Conservation (phyloP, 345 rosid species). For the Odontarrhena argentea region DNA sequence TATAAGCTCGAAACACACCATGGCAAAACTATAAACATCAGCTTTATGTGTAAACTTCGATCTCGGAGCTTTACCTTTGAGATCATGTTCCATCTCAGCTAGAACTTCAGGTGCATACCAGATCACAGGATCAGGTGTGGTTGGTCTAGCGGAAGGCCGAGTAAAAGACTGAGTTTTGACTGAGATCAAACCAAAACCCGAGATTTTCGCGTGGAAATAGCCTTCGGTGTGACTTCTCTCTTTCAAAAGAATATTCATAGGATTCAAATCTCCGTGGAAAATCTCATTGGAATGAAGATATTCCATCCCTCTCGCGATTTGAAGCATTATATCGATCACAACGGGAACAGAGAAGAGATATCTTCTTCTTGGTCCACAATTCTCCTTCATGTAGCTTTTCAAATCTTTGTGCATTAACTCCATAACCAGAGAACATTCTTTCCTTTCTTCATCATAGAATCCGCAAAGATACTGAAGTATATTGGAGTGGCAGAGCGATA, state of each 20-base stretch:
- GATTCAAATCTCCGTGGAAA: conserved; percentile 74
- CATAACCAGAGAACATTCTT: conserved; percentile 72
- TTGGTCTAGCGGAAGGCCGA: conserved; percentile 40
- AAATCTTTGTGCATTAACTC: conserved; percentile 86
- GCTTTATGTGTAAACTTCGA: conserved; percentile 71
- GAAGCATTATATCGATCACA: conserved; percentile 83
- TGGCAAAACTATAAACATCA: conserved; percentile 91
- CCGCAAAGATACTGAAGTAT: conserved; percentile 73
- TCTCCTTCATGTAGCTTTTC: conserved; percentile 64
- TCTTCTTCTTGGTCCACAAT: conserved; percentile 62
- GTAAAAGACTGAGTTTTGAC: conserved; percentile 41
- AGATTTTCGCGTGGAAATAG: conserved; percentile 70
- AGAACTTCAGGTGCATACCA: conserved; percentile 93
- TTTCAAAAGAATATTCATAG: conserved; percentile 63
- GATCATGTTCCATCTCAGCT: conserved; percentile 52
- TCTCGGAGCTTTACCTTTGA: conserved; percentile 30
- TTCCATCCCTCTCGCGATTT: conserved; percentile 92
- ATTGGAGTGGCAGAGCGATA: conserved; percentile 87
- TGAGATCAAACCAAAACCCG: conserved; percentile 62
- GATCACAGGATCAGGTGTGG: conserved; percentile 50
- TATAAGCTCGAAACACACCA: conserved; percentile 80
- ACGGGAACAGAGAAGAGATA: conserved; percentile 61
- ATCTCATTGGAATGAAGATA: conserved; percentile 70
- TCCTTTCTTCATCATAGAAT: conserved; percentile 73
- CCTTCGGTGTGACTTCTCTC: conserved; percentile 67